phyloP scores from a whole-genome alignment of 768 basidiomycete genomes.

The Cubamyces sp. region DNA sequence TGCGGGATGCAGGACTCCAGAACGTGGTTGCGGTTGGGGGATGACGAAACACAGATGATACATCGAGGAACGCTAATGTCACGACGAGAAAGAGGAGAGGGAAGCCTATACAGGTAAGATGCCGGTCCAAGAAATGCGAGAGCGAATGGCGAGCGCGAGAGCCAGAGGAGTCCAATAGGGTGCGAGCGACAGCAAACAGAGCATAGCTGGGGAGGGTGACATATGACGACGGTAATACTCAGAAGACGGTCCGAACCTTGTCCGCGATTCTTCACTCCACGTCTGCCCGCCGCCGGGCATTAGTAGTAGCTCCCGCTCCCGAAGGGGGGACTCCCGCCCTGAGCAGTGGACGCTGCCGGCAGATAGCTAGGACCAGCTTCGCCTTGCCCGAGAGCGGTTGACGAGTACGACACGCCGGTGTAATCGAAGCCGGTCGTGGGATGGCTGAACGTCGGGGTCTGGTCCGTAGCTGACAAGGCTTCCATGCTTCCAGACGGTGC shows the following conservation, averaged over 20 bases:
- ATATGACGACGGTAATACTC: conserved; percentile 22
- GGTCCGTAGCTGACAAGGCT: conserved; percentile 21
- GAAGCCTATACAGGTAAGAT: conserved; percentile 24
- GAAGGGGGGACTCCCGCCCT: conserved; percentile 23
- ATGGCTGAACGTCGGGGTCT: conserved; percentile 23
- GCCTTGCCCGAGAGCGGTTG: conserved; percentile 21
- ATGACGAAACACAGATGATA: conserved; percentile 13
- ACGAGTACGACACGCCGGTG: conserved; percentile 23
- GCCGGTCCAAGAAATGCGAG: conserved; percentile 22
- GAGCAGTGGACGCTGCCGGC: conserved; percentile 16
- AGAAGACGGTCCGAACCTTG: conserved; percentile 22
- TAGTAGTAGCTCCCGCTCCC: conserved; percentile 23
- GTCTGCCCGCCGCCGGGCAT: conserved; percentile 6
- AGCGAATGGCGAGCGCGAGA: conserved; percentile 17
- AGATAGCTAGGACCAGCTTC: conserved; percentile 19
- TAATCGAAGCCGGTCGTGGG: conserved; percentile 27
- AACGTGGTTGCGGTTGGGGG: conserved; percentile 17
- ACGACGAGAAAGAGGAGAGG: neutral
- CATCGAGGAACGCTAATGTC: conserved; percentile 20
- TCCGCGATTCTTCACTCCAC: conserved; percentile 14
- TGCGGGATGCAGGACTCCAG: conserved; percentile 20
- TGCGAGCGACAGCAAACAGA: conserved; percentile 18
- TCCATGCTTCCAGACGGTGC: conserved; percentile 20
- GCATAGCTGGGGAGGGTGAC: conserved; percentile 18
- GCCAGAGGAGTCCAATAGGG: conserved; percentile 22